Conservation (phyloP, 2,329 filamentous ascomycete genomes). For the Beauveria scarabaeidicola region DNA sequence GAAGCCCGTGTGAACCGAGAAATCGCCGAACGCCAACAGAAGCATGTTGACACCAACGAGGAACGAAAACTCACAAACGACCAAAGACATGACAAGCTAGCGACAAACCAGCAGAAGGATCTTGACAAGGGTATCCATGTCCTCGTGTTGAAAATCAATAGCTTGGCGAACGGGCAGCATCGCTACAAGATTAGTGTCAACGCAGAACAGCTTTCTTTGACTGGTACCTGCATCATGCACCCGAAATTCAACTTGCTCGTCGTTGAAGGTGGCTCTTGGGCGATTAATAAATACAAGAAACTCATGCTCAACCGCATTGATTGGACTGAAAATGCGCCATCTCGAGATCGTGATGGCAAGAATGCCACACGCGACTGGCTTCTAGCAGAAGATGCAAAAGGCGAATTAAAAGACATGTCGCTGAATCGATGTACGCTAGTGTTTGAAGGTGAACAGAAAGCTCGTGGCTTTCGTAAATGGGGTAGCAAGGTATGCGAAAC, state of each 20-base stretch:
- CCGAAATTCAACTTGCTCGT: slow-evolving; percentile 83
- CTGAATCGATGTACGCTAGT: slow-evolving; percentile 74
- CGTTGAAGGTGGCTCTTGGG: slow-evolving; percentile 82
- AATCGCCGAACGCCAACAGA: slow-evolving; percentile 74
- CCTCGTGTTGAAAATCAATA: slow-evolving; percentile 82
- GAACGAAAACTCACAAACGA: slow-evolving; percentile 85
- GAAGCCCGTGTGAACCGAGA: slow-evolving; percentile 90
- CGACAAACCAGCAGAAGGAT: slow-evolving; percentile 76
- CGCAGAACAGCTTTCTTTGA: slow-evolving; percentile 79
- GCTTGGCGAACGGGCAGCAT: slow-evolving; percentile 84
- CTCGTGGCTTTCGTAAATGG: slow-evolving; percentile 78
- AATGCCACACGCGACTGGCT: slow-evolving; percentile 66
- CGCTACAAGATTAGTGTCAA: slow-evolving; percentile 90
- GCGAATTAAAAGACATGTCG: slow-evolving; percentile 71
- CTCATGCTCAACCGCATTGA: slow-evolving; percentile 89
- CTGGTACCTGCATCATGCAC: slow-evolving; percentile 85
- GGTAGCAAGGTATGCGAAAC: slow-evolving; percentile 85
- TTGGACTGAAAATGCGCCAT: slow-evolving; percentile 82
- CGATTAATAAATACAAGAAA: slow-evolving; percentile 79
- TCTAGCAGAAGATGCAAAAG: slow-evolving; percentile 67
- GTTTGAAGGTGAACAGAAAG: slow-evolving; percentile 85
- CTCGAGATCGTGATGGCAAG: slow-evolving; percentile 50
- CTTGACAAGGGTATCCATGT: slow-evolving; percentile 77
- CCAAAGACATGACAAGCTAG: slow-evolving; percentile 74
- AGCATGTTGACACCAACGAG: slow-evolving; percentile 72